These are phyloP conservation scores for Xerocomus nothofagi DNA, from an alignment of 1,284 basidiomycete genomes.

Conservation along the genomic window DNA sequence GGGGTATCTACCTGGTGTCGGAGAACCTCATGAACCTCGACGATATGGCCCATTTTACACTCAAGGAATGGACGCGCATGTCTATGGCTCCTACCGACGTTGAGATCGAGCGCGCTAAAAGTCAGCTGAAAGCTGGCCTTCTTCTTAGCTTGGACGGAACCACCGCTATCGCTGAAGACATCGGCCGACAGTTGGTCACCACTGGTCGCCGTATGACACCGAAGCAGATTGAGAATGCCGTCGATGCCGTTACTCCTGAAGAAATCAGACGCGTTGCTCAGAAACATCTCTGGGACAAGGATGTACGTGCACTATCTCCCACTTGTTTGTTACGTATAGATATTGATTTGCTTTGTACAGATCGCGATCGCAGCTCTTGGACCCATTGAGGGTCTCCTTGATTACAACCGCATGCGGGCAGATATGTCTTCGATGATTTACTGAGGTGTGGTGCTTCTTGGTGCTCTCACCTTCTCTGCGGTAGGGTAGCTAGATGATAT, in stretches of 20 bases:
- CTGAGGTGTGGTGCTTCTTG: slow-evolving; percentile 37
- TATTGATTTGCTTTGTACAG: slow-evolving; percentile 38
- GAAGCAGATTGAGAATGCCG: slow-evolving; percentile 90
- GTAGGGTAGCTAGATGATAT: slow-evolving; percentile 24
- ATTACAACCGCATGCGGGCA: slow-evolving; percentile 79
- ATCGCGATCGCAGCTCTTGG: slow-evolving; percentile 84
- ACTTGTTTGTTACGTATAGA: slow-evolving; percentile 15
- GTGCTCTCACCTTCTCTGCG: neutral
- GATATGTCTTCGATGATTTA: slow-evolving; percentile 81
- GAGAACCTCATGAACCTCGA: slow-evolving; percentile 95
- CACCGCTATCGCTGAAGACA: slow-evolving; percentile 97
- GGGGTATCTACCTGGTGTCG: slow-evolving; percentile 97
- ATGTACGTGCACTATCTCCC: slow-evolving; percentile 52
- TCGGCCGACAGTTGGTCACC: slow-evolving; percentile 95
- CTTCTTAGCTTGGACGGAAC: slow-evolving; percentile 92
- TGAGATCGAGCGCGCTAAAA: slow-evolving; percentile 97
- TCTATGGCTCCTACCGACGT: slow-evolving; percentile 79
- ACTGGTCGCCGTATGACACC: slow-evolving; percentile 90
- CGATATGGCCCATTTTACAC: slow-evolving; percentile 91
- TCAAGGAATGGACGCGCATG: slow-evolving; percentile 98
- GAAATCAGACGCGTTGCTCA: slow-evolving; percentile 95
- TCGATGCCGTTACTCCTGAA: slow-evolving; percentile 85
- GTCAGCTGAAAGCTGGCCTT: slow-evolving; percentile 94
- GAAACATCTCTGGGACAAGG: slow-evolving; percentile 97
- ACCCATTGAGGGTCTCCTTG: slow-evolving; percentile 83